These are phyloP conservation scores for Chytridiales sp. DNA, from an alignment of 371 early-diverging fungal species.

Conservation along the genomic window DNA sequence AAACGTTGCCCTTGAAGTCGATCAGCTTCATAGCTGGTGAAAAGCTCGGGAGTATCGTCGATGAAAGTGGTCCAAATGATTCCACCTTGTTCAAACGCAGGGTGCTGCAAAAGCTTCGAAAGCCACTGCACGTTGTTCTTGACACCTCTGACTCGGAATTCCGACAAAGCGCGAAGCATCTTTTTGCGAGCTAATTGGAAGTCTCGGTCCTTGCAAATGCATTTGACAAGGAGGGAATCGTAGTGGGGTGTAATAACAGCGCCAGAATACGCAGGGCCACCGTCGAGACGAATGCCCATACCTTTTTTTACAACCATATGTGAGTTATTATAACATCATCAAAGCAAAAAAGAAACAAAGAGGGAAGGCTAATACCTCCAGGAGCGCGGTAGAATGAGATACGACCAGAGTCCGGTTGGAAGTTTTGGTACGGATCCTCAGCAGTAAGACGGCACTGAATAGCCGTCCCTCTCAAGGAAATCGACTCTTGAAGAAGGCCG, in stretches of 20 bases:
- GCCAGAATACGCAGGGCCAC: conserved; percentile 72
- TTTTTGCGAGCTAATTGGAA: conserved; percentile 87
- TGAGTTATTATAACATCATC: neutral
- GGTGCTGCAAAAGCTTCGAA: conserved; percentile 78
- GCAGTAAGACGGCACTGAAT: conserved; percentile 96
- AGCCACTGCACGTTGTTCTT: conserved; percentile 95
- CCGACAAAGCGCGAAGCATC: conserved; percentile 82
- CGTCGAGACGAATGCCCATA: conserved; percentile 89
- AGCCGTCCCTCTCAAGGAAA: conserved; percentile 78
- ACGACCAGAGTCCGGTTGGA: conserved; percentile 94
- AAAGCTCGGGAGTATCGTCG: conserved; percentile 88
- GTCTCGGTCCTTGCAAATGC: conserved; percentile 78
- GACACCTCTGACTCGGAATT: conserved; percentile 93
- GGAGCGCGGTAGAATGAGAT: conserved; percentile 87
- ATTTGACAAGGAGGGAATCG: conserved; percentile 94
- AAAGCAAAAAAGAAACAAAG: conserved; percentile 1
- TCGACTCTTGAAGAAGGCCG: conserved; percentile 77
- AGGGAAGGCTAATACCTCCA: conserved; percentile 52
- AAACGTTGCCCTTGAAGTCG: conserved; percentile 85
- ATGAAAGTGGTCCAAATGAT: conserved; percentile 95
- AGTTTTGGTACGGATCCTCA: conserved; percentile 66
- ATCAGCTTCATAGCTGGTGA: conserved; percentile 19
- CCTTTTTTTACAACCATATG: neutral
- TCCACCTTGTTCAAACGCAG: conserved; percentile 35
- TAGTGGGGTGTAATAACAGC: conserved; percentile 91